Percentiles rank a stretch among this genome's conserved stretches.
phyloP scores from a whole-genome alignment of 192 early-diverging fungal species.

The Umbelopsis ramanniana region DNA sequence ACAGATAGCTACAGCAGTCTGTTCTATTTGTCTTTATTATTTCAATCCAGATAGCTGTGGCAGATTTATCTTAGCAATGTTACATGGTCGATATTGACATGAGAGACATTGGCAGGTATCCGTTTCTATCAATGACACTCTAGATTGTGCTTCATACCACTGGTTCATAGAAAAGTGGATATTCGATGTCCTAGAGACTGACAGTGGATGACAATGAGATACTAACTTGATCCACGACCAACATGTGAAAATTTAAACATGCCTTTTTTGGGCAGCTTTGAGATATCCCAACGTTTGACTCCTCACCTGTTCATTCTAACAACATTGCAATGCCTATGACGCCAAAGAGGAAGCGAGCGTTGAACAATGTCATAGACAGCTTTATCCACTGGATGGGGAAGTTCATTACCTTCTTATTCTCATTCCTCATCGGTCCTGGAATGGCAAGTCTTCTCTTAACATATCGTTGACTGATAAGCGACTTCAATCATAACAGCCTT shows the following conservation, averaged over 20 bases:
- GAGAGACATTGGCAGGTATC: too few species aligned
- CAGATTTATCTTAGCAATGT: too few species aligned
- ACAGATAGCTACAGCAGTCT: too few species aligned
- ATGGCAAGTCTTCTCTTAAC: slow-evolving; percentile 1
- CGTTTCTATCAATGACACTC: too few species aligned
- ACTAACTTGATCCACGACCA: not conserved
- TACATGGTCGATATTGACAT: too few species aligned
- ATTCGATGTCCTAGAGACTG: too few species aligned
- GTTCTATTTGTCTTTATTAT: too few species aligned
- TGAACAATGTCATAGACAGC: not conserved
- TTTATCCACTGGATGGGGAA: not conserved
- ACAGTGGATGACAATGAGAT: too few species aligned
- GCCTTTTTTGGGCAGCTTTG: not conserved
- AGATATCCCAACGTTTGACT: not conserved
- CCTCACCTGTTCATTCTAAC: not conserved
- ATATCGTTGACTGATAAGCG: not conserved
- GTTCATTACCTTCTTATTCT: not conserved
- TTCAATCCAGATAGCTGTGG: too few species aligned
- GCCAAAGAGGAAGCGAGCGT: not conserved
- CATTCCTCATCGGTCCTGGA: slow-evolving; percentile 13
- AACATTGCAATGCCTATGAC: not conserved
- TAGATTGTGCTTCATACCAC: too few species aligned
- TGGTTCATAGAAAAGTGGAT: too few species aligned
- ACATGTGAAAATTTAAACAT: slow-evolving; percentile 19
- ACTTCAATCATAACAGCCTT: not conserved